These are phyloP conservation scores for Botrytis paeoniae DNA, from an alignment of 2,329 filamentous ascomycete species.

Conservation along the genomic window DNA sequence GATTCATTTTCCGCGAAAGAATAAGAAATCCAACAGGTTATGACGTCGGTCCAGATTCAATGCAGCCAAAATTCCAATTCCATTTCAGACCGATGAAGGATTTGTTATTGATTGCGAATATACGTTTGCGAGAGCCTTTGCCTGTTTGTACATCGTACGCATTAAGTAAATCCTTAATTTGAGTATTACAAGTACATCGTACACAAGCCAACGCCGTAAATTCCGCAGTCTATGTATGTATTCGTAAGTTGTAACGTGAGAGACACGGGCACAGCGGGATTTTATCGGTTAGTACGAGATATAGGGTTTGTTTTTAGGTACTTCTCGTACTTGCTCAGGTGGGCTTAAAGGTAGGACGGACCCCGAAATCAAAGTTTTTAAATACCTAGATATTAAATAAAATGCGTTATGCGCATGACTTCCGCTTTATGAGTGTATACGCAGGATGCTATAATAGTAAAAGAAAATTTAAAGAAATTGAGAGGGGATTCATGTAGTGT, in stretches of 20 bases:
- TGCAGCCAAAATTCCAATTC: not conserved
- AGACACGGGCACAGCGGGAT: not conserved
- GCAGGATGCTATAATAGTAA: not conserved
- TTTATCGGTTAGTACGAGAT: not conserved
- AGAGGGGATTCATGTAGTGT: constrained; percentile 2
- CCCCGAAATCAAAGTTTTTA: not conserved
- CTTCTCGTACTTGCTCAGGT: constrained; percentile 7
- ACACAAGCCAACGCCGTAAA: not conserved
- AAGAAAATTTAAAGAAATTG: not conserved
- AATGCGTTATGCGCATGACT: constrained; percentile 14
- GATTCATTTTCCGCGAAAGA: not conserved
- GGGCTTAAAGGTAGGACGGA: not conserved
- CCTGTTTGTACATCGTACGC: not conserved
- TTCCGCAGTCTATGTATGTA: not conserved
- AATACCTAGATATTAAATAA: not conserved
- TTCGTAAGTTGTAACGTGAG: not conserved
- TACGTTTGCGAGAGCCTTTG: not conserved
- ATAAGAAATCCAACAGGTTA: not conserved
- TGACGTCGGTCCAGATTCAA: not conserved
- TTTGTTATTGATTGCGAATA: not conserved
- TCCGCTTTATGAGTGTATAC: constrained; percentile 9
- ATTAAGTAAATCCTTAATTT: not conserved
- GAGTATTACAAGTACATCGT: not conserved
- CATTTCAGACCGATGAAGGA: not conserved
- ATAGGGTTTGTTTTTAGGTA: not conserved